Conservation (phyloP, 1,284 basidiomycete genomes). For the Apiotrichum veenhuisii region DNA sequence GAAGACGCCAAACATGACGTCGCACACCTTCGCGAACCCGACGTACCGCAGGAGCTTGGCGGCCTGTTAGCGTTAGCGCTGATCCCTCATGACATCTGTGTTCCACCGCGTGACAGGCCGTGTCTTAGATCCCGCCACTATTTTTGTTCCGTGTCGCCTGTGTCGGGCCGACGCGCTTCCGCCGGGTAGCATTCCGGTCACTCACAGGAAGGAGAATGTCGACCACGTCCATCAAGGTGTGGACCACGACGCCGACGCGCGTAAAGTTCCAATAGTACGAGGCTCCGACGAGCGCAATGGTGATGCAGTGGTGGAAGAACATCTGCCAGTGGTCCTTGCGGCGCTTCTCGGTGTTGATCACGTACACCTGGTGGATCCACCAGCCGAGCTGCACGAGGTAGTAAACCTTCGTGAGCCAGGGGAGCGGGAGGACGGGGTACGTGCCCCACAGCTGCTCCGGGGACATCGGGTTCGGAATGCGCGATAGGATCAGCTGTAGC, state of each 20-base stretch:
- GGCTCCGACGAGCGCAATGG: constrained; percentile 67
- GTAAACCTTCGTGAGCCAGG: constrained; percentile 79
- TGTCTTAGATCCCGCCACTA: neutral
- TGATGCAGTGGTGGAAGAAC: constrained; percentile 93
- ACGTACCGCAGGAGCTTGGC: constrained; percentile 94
- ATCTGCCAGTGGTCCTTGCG: constrained; percentile 93
- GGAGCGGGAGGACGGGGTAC: constrained; percentile 77
- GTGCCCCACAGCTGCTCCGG: constrained; percentile 69
- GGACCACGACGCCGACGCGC: constrained; percentile 78
- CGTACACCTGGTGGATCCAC: constrained; percentile 86
- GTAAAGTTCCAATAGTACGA: constrained; percentile 84
- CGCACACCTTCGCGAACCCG: constrained; percentile 63
- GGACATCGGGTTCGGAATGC: constrained; percentile 67
- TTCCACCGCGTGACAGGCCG: neutral
- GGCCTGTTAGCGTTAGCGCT: constrained; percentile 57
- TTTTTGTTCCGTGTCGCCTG: neutral
- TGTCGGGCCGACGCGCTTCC: neutral
- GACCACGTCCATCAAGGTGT: constrained; percentile 88
- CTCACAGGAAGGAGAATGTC: constrained; percentile 87
- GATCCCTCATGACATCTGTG: too few relatives aligned
- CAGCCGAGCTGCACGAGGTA: constrained; percentile 90
- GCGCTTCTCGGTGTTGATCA: constrained; percentile 87
- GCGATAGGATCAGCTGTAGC: constrained; percentile 68
- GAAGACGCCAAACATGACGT: constrained; percentile 74
- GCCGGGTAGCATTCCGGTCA: too few relatives aligned